Conservation (phyloP, 768 basidiomycete genomes). For the Hygrophorus pudorinus region DNA sequence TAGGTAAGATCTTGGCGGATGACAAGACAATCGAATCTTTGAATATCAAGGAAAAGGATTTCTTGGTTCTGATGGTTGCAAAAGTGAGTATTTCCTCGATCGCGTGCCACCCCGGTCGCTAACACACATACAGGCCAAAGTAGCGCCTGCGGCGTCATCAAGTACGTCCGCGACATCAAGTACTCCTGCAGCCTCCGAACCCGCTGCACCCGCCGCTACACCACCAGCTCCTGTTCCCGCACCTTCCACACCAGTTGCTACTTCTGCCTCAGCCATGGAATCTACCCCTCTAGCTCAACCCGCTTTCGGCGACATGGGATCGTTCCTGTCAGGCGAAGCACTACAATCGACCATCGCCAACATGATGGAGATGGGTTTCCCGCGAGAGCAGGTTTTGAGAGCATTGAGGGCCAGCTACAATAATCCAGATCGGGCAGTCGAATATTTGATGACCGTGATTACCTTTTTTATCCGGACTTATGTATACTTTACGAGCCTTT, state of each 20-base stretch:
- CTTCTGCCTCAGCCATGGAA: slow-evolving; percentile 24
- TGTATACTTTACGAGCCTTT: slow-evolving; percentile 7
- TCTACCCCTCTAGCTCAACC: slow-evolving; percentile 19
- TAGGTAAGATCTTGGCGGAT: slow-evolving; percentile 89
- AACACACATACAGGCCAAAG: slow-evolving; percentile 39
- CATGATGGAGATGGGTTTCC: slow-evolving; percentile 94
- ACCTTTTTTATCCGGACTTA: not conserved
- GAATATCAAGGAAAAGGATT: slow-evolving; percentile 97
- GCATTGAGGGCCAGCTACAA: slow-evolving; percentile 92
- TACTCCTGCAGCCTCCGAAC: slow-evolving; percentile 17
- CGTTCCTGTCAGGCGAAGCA: slow-evolving; percentile 68
- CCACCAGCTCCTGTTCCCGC: slow-evolving; percentile 23
- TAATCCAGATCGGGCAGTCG: slow-evolving; percentile 96
- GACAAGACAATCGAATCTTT: slow-evolving; percentile 81
- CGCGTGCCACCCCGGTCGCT: not conserved
- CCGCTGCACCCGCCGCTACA: slow-evolving; percentile 17
- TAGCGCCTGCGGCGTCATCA: slow-evolving; percentile 22
- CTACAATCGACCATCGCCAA: slow-evolving; percentile 71
- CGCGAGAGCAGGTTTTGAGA: slow-evolving; percentile 70
- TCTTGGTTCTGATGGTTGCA: slow-evolving; percentile 97
- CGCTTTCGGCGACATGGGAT: slow-evolving; percentile 35
- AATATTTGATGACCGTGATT: slow-evolving; percentile 88
- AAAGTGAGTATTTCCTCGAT: slow-evolving; percentile 47
- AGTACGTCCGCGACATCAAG: slow-evolving; percentile 21
- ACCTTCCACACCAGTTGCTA: slow-evolving; percentile 23